These are phyloP conservation scores for Diaporthe capsici DNA, from an alignment of 2,329 filamentous ascomycete species.

Conservation along the genomic window DNA sequence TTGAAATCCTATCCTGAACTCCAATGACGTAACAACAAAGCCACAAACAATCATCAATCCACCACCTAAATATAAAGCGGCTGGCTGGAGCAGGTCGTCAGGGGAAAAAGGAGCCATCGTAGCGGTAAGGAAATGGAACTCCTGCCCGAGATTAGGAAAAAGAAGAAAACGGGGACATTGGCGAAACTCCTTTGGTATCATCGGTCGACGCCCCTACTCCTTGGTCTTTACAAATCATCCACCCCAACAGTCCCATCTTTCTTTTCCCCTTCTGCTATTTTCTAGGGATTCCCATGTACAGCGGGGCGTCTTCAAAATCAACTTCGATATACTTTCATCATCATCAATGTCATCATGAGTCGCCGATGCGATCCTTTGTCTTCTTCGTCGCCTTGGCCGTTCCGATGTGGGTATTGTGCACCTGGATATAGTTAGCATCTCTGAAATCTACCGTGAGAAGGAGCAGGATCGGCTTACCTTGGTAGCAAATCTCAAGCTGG, in stretches of 20 bases:
- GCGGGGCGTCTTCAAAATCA: background rate
- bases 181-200: conserved; percentile 37
- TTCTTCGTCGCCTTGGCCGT: conserved; percentile 84
- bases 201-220: conserved; percentile 35
- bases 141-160: conserved; percentile 1
- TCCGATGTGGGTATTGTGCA: conserved; percentile 92
- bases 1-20: conserved; percentile 34
- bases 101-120: conserved; percentile 45
- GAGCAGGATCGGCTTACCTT: conserved; percentile 72
- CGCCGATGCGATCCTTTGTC: conserved; percentile 57
- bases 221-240: conserved; percentile 33
- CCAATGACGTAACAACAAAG: background rate
- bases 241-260: background rate
- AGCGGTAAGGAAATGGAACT: background rate
- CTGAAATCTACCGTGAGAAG: background rate
- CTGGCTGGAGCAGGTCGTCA: conserved; percentile 7
- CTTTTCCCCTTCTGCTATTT: background rate
- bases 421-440: conserved; percentile 56
- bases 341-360: conserved; percentile 47
- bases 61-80: conserved; percentile 27
- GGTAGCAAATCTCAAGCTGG: conserved; percentile 94
- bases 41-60: conserved; percentile 2
- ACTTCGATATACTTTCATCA: conserved; percentile 33
- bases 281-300: conserved; percentile 11
- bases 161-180: background rate